These are phyloP conservation scores for Nicotiana rustica DNA, from an alignment of 305 asterid genomes.

Conservation along the genomic window DNA sequence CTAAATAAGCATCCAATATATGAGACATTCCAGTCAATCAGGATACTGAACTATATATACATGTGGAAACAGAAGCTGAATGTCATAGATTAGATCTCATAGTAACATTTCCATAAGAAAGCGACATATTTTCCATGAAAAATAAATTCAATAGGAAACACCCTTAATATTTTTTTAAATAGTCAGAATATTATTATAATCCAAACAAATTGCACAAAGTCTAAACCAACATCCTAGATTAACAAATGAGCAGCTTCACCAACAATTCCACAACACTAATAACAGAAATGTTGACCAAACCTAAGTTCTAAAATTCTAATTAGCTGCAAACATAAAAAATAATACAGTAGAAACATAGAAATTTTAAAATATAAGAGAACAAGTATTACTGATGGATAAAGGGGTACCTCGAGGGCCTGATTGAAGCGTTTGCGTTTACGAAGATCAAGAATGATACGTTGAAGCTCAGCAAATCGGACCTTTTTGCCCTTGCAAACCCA, in stretches of 20 bases:
- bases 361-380: not conserved
- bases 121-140: not conserved
- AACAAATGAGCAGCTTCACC: slow-evolving; percentile 1
- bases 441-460: slow-evolving; percentile 68
- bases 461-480: slow-evolving; percentile 73
- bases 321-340: not conserved
- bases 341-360: not conserved
- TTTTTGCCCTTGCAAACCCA: slow-evolving; percentile 63
- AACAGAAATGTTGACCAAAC: not conserved
- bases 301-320: not conserved
- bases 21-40: not conserved
- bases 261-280: not conserved
- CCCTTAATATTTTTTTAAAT: not conserved
- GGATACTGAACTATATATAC: not conserved
- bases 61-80: not conserved
- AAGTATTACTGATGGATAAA: not conserved
- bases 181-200: not conserved
- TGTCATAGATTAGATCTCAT: not conserved
- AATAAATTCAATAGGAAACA: not conserved
- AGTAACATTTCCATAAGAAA: not conserved
- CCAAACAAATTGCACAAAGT: not conserved
- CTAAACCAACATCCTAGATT: not conserved
- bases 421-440: slow-evolving; percentile 73
- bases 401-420: slow-evolving; percentile 75
- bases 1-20: not conserved